Conservation (phyloP, 495 filamentous ascomycete species). For the Penicillium macrosclerotiorum region DNA sequence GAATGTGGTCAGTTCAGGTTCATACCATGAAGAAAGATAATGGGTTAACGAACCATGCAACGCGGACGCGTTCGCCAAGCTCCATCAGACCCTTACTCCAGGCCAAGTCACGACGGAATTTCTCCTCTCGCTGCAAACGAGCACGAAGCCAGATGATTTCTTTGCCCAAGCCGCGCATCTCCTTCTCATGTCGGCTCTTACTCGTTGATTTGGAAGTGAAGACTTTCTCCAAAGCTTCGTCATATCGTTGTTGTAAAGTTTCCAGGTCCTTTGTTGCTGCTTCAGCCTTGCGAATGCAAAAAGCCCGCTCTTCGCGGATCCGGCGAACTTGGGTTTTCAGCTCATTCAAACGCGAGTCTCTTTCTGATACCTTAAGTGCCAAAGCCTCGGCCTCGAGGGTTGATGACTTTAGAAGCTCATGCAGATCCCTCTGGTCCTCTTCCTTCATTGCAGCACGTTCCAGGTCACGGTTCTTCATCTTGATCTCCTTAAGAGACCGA, state of each 20-base stretch:
- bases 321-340: constrained; percentile 54
- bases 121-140: constrained; percentile 72
- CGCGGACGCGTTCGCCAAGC: constrained; percentile 67
- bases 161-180: constrained; percentile 78
- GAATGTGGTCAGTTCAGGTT: constrained; percentile 17
- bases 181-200: constrained; percentile 66
- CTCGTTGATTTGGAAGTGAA: constrained; percentile 37
- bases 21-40: constrained; percentile 12
- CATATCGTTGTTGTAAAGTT: constrained; percentile 51
- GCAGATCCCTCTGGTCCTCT: constrained; percentile 64
- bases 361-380: constrained; percentile 53
- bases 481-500: constrained; percentile 57
- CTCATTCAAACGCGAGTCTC: constrained; percentile 53
- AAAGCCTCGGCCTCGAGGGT: constrained; percentile 66
- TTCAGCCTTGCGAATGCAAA: constrained; percentile 47
- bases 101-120: constrained; percentile 70
- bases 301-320: constrained; percentile 58
- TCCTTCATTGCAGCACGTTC: constrained; percentile 47
- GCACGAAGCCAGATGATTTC: constrained; percentile 89
- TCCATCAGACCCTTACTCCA: constrained; percentile 83
- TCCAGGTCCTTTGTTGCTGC: constrained; percentile 52
- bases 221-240: constrained; percentile 48
- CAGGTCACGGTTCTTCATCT: constrained; percentile 47
- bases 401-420: constrained; percentile 63
- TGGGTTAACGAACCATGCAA: constrained; percentile 70